Conservation (phyloP, 2,329 filamentous ascomycete genomes). For the Aspergillus vadensis region DNA sequence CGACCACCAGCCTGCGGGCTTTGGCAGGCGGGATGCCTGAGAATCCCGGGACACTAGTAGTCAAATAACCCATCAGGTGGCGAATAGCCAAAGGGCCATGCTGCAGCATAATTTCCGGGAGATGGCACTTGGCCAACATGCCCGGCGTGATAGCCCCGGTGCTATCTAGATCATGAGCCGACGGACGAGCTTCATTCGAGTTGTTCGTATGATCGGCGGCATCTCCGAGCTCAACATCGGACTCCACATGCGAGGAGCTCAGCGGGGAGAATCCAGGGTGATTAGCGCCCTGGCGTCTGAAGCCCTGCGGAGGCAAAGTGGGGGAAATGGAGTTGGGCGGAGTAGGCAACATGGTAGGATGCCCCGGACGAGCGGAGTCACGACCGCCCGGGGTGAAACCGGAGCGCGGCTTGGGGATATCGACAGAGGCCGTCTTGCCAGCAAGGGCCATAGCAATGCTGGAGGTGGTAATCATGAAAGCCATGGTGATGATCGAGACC, state of each 20-base stretch:
- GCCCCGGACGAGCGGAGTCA: conserved; percentile 36
- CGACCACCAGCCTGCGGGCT: conserved; percentile 88
- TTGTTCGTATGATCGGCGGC: conserved; percentile 55
- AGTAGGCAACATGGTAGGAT: conserved; percentile 67
- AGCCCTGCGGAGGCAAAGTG: conserved; percentile 76
- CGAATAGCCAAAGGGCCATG: conserved; percentile 92
- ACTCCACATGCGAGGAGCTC: conserved; percentile 65
- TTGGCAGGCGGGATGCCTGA: conserved; percentile 85
- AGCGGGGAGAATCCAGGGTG: conserved; percentile 45
- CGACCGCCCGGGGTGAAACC: conserved; percentile 31
- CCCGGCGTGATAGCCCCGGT: conserved; percentile 79
- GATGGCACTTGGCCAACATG: conserved; percentile 84
- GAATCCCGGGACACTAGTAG: conserved; percentile 89
- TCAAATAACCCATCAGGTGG: conserved; percentile 92
- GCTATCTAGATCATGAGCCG: conserved; percentile 64
- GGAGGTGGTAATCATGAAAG: conserved; percentile 44
- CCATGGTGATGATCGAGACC: conserved; percentile 40
- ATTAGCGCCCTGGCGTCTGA: conserved; percentile 62
- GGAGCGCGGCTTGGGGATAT: conserved; percentile 50
- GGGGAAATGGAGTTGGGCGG: conserved; percentile 96
- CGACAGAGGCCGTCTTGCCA: conserved; percentile 53
- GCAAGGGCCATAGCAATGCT: conserved; percentile 54
- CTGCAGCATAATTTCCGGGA: conserved; percentile 85
- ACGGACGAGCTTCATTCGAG: conserved; percentile 45
- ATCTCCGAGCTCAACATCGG: conserved; percentile 83